These are phyloP conservation scores for Brassica rapa DNA, from an alignment of 345 rosid species.

Conservation along the genomic window DNA sequence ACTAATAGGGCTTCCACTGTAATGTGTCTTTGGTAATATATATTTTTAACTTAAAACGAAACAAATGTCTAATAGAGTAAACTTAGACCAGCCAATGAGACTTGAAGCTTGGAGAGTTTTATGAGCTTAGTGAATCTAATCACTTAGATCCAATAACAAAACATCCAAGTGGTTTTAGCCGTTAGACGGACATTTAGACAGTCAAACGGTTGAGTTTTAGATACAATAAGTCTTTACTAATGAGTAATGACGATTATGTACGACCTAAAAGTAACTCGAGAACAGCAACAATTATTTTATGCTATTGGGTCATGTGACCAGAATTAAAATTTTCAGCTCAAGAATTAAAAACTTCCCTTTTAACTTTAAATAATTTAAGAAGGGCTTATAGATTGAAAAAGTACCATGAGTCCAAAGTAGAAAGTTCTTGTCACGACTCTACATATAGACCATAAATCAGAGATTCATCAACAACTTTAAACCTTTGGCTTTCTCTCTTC, in stretches of 20 bases:
- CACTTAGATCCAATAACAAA: neutral
- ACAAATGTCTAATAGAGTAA: neutral
- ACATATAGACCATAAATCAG: conserved; percentile 26
- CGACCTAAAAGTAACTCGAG: conserved; percentile 5
- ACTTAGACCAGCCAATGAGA: neutral
- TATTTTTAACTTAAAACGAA: neutral
- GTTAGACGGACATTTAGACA: neutral
- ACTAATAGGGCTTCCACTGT: neutral
- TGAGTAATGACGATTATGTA: neutral
- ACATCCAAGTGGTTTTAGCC: neutral
- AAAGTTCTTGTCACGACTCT: conserved; percentile 29
- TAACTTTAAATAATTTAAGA: conserved; percentile 1
- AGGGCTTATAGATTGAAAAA: conserved; percentile 19
- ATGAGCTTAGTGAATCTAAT: too few species aligned
- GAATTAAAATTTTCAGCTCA: neutral
- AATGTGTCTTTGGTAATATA: neutral
- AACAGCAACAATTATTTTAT: conserved; percentile 3
- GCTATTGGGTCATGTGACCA: conserved; percentile 29
- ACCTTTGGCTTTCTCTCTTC: neutral
- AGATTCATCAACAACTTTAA: conserved; percentile 18
- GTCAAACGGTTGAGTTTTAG: neutral
- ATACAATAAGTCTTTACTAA: neutral
- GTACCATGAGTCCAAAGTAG: conserved; percentile 27
- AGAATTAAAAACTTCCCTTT: neutral
- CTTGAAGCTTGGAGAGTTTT: neutral